Evolutionary conservation across 225 moss, liverwort and hornwort species (phyloP).

Genomic region (Straminergon stramineum): DNA sequence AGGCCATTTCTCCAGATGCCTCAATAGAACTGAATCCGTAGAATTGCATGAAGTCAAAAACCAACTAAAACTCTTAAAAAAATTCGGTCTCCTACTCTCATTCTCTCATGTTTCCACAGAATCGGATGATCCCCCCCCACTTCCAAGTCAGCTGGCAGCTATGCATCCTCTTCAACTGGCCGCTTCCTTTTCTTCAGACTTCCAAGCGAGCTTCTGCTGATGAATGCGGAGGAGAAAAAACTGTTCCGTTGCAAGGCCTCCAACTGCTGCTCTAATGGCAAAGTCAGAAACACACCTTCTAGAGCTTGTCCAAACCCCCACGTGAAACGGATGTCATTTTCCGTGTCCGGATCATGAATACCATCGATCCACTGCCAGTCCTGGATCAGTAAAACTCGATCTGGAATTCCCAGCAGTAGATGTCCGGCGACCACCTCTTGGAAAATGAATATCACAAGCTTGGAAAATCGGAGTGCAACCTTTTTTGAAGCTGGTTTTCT

Average conservation of each 20-base stretch:
- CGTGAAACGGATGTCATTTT: too few relatives aligned
- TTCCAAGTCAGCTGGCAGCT: background rate
- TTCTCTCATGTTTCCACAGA: background rate
- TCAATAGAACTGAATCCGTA: background rate
- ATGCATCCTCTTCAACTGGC: background rate
- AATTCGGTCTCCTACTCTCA: background rate
- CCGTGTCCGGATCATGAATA: too few relatives aligned
- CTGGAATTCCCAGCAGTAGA: background rate
- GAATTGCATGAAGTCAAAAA: background rate
- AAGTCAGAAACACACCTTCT: background rate
- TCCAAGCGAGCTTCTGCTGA: background rate
- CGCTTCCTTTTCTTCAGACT: background rate
- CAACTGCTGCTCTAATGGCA: background rate
- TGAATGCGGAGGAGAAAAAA: background rate
- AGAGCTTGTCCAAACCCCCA: background rate
- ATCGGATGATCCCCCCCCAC: background rate
- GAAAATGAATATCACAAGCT: background rate
- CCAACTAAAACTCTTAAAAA: background rate
- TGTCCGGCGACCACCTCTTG: background rate
- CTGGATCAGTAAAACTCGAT: background rate
- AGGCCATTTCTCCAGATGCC: too few relatives aligned
- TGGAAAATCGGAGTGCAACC: background rate
- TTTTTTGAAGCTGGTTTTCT: too few relatives aligned
- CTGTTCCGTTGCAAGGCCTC: background rate
- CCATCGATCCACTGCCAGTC: too few relatives aligned